Percentiles rank a stretch among this genome's conserved stretches.
phyloP scores from a whole-genome alignment of 139 green algal species.

The Nannochloris sp. region DNA sequence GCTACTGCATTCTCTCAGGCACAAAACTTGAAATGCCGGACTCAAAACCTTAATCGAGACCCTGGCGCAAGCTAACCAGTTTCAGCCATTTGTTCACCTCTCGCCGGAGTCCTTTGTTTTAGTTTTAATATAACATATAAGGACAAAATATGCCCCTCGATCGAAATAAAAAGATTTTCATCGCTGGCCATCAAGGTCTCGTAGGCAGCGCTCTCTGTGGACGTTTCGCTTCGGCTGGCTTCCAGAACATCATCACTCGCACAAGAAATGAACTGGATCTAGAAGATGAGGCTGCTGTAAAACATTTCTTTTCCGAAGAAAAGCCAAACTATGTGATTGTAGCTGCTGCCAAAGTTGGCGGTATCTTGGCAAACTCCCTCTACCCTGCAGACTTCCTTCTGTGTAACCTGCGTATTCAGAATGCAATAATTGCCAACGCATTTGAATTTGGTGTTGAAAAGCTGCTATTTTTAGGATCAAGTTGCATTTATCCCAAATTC shows the following conservation, averaged over 20 bases:
- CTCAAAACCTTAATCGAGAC: too few species aligned
- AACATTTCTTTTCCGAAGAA: conserved; percentile 21
- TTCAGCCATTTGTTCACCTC: too few species aligned
- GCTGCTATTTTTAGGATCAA: conserved; percentile 40
- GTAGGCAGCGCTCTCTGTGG: not conserved
- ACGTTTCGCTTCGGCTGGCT: not conserved
- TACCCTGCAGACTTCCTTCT: conserved; percentile 39
- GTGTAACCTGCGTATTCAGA: conserved; percentile 36
- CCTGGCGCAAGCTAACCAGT: too few species aligned
- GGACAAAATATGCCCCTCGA: too few species aligned
- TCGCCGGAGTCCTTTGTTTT: too few species aligned
- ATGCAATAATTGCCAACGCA: conserved; percentile 25
- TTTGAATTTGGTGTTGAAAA: conserved; percentile 28
- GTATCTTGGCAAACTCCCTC: conserved; percentile 32
- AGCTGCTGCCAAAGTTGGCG: conserved; percentile 35
- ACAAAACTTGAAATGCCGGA: too few species aligned
- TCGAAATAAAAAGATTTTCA: not conserved
- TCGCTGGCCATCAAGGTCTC: not conserved
- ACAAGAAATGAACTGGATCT: conserved; percentile 37
- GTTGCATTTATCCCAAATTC: conserved; percentile 43
- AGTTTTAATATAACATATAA: too few species aligned
- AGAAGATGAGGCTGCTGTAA: conserved; percentile 25
- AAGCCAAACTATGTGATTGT: conserved; percentile 28
- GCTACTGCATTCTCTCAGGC: too few species aligned
- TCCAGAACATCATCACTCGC: conserved; percentile 15